Evolutionary conservation across 768 basidiomycete species (phyloP).

Genomic region (Tephrocybe sp.): DNA sequence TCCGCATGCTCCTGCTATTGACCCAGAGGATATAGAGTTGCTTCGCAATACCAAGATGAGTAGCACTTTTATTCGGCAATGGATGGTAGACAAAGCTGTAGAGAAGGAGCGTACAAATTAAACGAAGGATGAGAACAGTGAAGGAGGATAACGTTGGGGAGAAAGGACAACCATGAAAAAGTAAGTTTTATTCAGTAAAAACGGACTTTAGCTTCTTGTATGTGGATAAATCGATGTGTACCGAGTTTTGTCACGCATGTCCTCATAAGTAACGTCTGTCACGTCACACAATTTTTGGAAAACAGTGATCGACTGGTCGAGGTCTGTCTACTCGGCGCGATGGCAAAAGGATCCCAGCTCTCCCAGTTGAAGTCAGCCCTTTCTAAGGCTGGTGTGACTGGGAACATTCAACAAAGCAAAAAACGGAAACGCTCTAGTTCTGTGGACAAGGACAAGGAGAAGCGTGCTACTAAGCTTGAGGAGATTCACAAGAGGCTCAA

Average conservation of each 20-base stretch:
- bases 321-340: slow-evolving; percentile 21
- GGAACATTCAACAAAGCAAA: slow-evolving; percentile 52
- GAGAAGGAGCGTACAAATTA: neutral
- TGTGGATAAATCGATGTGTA: no score
- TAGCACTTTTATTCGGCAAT: slow-evolving; percentile 88
- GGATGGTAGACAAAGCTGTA: slow-evolving; percentile 47
- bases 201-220: no score
- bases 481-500: slow-evolving; percentile 87
- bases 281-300: slow-evolving; percentile 14
- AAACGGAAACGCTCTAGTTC: slow-evolving; percentile 64
- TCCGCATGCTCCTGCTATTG: slow-evolving; percentile 52
- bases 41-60: slow-evolving; percentile 88
- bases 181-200: no score
- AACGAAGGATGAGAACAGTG: no score
- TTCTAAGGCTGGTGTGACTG: slow-evolving; percentile 72
- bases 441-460: slow-evolving; percentile 78
- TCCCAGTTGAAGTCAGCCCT: slow-evolving; percentile 87
- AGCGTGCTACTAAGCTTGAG: slow-evolving; percentile 72
- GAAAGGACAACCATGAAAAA: no score
- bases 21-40: slow-evolving; percentile 62
- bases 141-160: no score
- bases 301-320: neutral
- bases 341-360: slow-evolving; percentile 88
- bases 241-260: no score
- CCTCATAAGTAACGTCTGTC: neutral